Evolutionary conservation across 1,284 basidiomycete genomes (phyloP).

Genomic region (Ganoderma sinense): DNA sequence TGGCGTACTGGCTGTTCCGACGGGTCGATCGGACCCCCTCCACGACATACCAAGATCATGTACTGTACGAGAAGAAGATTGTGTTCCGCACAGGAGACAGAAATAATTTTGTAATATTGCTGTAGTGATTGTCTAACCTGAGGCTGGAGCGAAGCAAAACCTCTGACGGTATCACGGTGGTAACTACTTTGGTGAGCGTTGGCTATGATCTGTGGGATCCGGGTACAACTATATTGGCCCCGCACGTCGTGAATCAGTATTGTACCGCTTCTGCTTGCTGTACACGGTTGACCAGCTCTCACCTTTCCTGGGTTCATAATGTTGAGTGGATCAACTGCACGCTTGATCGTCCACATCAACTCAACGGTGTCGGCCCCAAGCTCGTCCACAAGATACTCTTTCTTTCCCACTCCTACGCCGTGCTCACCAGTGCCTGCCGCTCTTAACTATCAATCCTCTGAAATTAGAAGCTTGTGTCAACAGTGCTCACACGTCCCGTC

Average conservation of each 20-base stretch:
- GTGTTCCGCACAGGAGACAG: slow-evolving; percentile 70
- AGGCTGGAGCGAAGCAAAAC: background rate
- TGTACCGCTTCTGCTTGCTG: background rate
- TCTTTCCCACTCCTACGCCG: slow-evolving; percentile 90
- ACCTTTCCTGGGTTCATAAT: slow-evolving; percentile 91
- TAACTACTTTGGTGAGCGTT: background rate
- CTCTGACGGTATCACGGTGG: background rate
- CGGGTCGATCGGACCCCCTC: slow-evolving; percentile 43
- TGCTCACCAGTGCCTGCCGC: slow-evolving; percentile 74
- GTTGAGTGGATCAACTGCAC: slow-evolving; percentile 75
- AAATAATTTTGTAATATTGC: slow-evolving; percentile 82
- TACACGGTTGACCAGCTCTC: slow-evolving; percentile 17
- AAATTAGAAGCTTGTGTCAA: background rate
- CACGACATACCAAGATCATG: slow-evolving; percentile 22
- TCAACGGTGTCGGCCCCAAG: slow-evolving; percentile 84
- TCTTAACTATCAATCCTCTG: background rate
- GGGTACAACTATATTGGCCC: background rate
- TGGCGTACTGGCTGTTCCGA: slow-evolving; percentile 78
- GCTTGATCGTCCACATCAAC: slow-evolving; percentile 87
- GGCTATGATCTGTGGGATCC: background rate
- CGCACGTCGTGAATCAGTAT: background rate
- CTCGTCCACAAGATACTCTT: slow-evolving; percentile 76
- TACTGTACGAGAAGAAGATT: slow-evolving; percentile 60
- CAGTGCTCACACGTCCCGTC: slow-evolving; percentile 70
- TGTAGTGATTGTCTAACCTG: slow-evolving; percentile 31